These are phyloP conservation scores for Xylariaceae sp. DNA, from an alignment of 2,329 filamentous ascomycete species.

Conservation along the genomic window DNA sequence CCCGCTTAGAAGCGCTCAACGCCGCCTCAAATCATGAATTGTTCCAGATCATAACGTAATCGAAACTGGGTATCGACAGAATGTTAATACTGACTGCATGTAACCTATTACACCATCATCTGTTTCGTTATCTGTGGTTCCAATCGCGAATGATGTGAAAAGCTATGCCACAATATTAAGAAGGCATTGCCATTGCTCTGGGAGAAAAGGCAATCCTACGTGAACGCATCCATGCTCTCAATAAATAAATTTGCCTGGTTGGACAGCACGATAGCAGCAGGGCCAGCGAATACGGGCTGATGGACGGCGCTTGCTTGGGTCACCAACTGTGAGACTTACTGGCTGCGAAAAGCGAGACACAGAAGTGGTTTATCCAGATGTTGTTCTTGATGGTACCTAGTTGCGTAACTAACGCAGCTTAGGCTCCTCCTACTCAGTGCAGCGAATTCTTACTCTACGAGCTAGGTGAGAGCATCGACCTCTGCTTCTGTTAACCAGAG, in stretches of 20 bases:
- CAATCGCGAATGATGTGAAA: conserved; percentile 30
- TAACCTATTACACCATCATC: no score
- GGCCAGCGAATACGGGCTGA: conserved; percentile 36
- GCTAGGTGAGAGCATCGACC: conserved; percentile 32
- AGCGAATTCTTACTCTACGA: conserved; percentile 38
- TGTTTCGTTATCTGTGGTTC: conserved; percentile 15
- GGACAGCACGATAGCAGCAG: conserved; percentile 38
- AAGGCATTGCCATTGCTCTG: conserved; percentile 27
- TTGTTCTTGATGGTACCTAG: conserved; percentile 42
- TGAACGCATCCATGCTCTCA: conserved; percentile 33
- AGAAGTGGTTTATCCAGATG: conserved; percentile 41
- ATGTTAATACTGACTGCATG: no score
- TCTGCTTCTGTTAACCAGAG: conserved; percentile 37
- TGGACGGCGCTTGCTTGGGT: conserved; percentile 35
- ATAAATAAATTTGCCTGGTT: conserved; percentile 34
- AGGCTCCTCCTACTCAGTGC: conserved; percentile 36
- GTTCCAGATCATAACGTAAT: no score
- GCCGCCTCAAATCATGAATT: no score
- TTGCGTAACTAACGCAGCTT: conserved; percentile 36
- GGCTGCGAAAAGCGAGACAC: conserved; percentile 36
- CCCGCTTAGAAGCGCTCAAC: no score
- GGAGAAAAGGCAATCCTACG: conserved; percentile 33
- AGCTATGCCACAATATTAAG: conserved; percentile 28
- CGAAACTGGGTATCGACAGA: no score
- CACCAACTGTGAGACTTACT: conserved; percentile 31